These are phyloP conservation scores for Arachis hypogaea DNA, from an alignment of 306 rosid species.

Conservation along the genomic window DNA sequence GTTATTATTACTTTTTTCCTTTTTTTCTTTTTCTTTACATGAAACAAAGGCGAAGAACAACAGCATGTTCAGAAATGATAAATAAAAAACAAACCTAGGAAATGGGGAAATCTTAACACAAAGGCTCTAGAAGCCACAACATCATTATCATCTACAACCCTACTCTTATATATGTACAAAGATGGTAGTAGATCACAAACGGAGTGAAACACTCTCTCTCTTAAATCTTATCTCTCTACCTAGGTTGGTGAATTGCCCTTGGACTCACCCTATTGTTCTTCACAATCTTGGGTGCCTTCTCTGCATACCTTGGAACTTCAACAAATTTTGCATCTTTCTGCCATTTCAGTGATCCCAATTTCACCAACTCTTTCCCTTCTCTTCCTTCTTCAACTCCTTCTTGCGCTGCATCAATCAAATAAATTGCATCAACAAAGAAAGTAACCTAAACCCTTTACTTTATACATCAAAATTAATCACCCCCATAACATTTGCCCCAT, in stretches of 20 bases:
- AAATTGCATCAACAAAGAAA: neutral
- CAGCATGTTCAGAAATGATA: neutral
- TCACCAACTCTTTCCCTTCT: slow-evolving; percentile 50
- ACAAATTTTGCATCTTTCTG: slow-evolving; percentile 38
- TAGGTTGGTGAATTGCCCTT: slow-evolving; percentile 83
- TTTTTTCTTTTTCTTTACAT: neutral
- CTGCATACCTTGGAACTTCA: slow-evolving; percentile 56
- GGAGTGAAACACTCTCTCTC: slow-evolving; percentile 10
- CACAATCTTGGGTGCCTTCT: slow-evolving; percentile 68
- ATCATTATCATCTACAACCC: neutral
- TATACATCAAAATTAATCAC: neutral
- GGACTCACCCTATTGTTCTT: slow-evolving; percentile 72
- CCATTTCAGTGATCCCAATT: slow-evolving; percentile 59
- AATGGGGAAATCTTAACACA: neutral
- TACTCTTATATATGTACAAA: slow-evolving; percentile 29
- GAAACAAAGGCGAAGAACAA: neutral
- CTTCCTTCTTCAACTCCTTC: slow-evolving; percentile 31
- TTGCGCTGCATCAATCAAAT: slow-evolving; percentile 38
- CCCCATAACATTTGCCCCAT: too few relatives aligned
- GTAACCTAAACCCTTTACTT: neutral
- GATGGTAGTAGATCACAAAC: neutral
- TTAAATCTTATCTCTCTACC: slow-evolving; percentile 47
- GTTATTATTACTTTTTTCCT: neutral
- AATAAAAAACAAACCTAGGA: neutral
- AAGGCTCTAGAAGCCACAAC: neutral